phyloP scores from a whole-genome alignment of 2,329 filamentous ascomycete genomes.

The Cordyceps cicadae region DNA sequence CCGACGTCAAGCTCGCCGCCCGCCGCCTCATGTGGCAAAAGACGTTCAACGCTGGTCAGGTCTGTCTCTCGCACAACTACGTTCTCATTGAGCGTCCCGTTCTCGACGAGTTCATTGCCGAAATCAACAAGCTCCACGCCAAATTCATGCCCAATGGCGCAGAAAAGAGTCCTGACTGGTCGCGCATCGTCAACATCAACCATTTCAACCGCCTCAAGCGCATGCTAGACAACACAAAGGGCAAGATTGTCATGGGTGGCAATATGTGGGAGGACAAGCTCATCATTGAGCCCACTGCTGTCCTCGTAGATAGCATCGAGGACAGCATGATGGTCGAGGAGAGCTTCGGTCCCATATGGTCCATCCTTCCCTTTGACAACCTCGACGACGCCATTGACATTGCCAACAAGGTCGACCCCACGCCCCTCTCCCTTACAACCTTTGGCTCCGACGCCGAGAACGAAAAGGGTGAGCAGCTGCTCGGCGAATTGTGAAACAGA shows the following conservation, averaged over 20 bases:
- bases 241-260: constrained; percentile 82
- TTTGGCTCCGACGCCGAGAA: constrained; percentile 79
- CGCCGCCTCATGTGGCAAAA: constrained; percentile 85
- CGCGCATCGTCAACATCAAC: constrained; percentile 68
- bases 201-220: constrained; percentile 79
- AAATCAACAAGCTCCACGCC: constrained; percentile 61
- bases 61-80: constrained; percentile 92
- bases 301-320: constrained; percentile 62
- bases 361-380: constrained; percentile 67
- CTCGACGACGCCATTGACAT: constrained; percentile 80
- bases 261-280: constrained; percentile 69
- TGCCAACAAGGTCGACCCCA: constrained; percentile 72
- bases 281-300: constrained; percentile 87
- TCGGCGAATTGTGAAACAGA: neutral
- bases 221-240: constrained; percentile 77
- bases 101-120: constrained; percentile 61
- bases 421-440: constrained; percentile 73
- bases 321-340: constrained; percentile 79
- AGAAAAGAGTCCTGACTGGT: constrained; percentile 68
- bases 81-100: constrained; percentile 72
- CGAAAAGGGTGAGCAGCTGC: constrained; percentile 50
- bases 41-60: constrained; percentile 75
- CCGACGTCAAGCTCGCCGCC: constrained; percentile 72
- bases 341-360: constrained; percentile 87
- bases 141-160: constrained; percentile 81